phyloP scores from a whole-genome alignment of 805 yeast species.

The Myxozyma monticola region DNA sequence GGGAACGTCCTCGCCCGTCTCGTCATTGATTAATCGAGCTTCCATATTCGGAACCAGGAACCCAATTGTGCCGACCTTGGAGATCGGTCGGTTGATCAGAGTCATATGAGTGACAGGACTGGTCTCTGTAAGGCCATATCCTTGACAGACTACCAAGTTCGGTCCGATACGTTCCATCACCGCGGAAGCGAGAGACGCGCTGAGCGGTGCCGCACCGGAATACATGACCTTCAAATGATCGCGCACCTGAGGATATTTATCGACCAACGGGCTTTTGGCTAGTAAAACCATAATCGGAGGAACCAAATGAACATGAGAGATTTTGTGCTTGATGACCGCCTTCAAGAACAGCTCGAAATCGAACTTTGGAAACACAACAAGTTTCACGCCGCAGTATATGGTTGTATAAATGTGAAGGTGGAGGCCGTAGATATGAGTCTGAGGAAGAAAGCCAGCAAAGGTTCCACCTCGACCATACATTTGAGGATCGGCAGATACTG shows the following conservation, averaged over 20 bases:
- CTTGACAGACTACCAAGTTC: conserved; percentile 40
- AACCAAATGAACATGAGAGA: conserved; percentile 45
- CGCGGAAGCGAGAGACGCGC: conserved; percentile 11
- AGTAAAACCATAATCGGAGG: conserved; percentile 47
- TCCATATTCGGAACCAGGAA: conserved; percentile 48
- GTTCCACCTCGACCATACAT: conserved; percentile 30
- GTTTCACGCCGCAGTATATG: conserved; percentile 25
- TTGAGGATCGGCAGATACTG: conserved; percentile 8
- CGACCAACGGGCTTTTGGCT: conserved; percentile 48
- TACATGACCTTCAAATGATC: conserved; percentile 26
- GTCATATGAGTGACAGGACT: conserved; percentile 35
- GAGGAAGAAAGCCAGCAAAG: conserved; percentile 40
- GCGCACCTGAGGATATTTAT: conserved; percentile 41
- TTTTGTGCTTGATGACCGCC: conserved; percentile 36
- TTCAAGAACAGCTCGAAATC: conserved; percentile 39
- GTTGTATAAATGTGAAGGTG: conserved; percentile 35
- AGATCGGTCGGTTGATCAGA: conserved; percentile 39
- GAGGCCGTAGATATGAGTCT: conserved; percentile 40
- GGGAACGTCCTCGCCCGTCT: conserved; percentile 50
- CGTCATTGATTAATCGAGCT: conserved; percentile 47
- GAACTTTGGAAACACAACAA: conserved; percentile 32
- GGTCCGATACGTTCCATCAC: conserved; percentile 17
- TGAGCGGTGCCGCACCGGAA: conserved; percentile 52
- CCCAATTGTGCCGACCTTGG: conserved; percentile 49
- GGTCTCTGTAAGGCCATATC: conserved; percentile 66